phyloP scores from a whole-genome alignment of 2,329 filamentous ascomycete genomes.

The Talaromyces pinophilus region DNA sequence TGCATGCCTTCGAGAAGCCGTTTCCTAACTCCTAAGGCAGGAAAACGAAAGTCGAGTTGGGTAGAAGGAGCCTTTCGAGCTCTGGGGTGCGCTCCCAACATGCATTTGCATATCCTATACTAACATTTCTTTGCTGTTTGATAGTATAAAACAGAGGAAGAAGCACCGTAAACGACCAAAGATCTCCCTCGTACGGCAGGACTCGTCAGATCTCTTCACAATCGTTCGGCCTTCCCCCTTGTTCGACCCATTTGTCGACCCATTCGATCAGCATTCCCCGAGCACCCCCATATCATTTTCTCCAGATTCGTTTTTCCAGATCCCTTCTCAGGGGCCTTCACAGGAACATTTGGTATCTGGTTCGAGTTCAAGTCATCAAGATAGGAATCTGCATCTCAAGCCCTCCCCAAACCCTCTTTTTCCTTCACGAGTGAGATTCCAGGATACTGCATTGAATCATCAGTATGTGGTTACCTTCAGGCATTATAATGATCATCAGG shows the following conservation, averaged over 20 bases:
- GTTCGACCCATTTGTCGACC: conserved; percentile 11
- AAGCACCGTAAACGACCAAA: neutral
- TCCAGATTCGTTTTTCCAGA: neutral
- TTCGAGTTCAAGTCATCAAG: neutral
- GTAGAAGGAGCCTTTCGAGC: neutral
- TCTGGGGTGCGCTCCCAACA: neutral
- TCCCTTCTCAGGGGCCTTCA: neutral
- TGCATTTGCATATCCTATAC: neutral
- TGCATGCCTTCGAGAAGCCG: neutral
- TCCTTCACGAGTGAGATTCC: neutral
- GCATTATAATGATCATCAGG: neutral
- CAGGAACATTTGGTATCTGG: neutral
- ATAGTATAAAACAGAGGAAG: neutral
- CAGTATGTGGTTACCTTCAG: neutral
- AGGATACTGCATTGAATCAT: neutral
- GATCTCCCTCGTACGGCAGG: neutral
- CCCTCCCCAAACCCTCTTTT: neutral
- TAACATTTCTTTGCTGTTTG: neutral
- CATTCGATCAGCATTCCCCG: neutral
- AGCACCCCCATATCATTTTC: conserved; percentile 8
- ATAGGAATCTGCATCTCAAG: neutral
- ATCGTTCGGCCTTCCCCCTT: neutral
- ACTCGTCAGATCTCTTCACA: neutral
- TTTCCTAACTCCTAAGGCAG: conserved; percentile 12
- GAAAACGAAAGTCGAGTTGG: neutral